Base-by-base conservation (phyloP, 192 early-diverging fungal genomes). In the Entomortierella beljakovae region DNA sequence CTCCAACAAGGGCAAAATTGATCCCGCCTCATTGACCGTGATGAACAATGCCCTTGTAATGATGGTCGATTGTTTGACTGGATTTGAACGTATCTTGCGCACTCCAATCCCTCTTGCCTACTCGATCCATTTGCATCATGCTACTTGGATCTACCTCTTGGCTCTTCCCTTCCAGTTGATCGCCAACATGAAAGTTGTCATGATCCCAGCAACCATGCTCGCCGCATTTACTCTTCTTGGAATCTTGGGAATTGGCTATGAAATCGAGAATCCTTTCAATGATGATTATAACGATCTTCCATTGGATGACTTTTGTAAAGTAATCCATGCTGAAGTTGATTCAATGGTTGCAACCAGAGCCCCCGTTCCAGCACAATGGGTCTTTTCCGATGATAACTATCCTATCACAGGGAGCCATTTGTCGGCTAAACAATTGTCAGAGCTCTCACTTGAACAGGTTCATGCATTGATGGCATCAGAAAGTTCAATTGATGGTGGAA, bases 261-360 rank as follows among this genome's bases (percentile, higher is more conserved):
- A 96, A 82, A 96, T 98, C 58, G 96, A 98, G 82, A 96, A 97
- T 71, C 96, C 96, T 9, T 97, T 97, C 73, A 93, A 93, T 31
- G 86, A 88, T 69, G 93, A 95, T 54, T 82, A 82, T 31, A 94
- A 96, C 70, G 95, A 94, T 62, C 64, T 91, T 77, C 83, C 85
- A 4, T 71, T 90, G 46, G 87, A 88, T 52, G 72, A 83, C 50
- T 89, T 88, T 60, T 89, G 85, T 61, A 77, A 86, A 54, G 80
- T 64, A 34, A 68, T 65, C 40, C 64, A 56, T 20, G 70, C 71
- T 28, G 74, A 83, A 57, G 71, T 73, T 28, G 50, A 75, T 31
- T 70, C 64, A 1, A 64, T 76, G 64, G 68, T 74, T 15, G 70
- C 68, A 6, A 57, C 18, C 35, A 53, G 61, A 9, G 69, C 63